phyloP scores from a whole-genome alignment of 495 filamentous ascomycete genomes.

The Platismatia glauca region DNA sequence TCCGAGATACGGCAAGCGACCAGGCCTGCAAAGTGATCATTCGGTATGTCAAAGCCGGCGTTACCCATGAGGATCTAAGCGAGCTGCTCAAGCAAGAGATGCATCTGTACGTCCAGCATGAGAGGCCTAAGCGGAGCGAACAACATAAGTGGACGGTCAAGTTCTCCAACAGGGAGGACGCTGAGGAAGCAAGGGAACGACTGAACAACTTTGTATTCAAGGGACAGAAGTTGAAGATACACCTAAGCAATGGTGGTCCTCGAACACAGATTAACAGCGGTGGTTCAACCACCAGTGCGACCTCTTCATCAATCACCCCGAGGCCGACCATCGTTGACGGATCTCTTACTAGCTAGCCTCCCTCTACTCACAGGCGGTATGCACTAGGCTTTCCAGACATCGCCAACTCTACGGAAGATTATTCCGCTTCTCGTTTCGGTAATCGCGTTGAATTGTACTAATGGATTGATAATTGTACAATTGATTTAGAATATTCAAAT shows the following conservation, averaged over 20 bases:
- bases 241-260: not conserved
- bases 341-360: not conserved
- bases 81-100: not conserved
- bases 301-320: not conserved
- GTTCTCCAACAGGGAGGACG: not conserved
- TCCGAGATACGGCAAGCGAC: not conserved
- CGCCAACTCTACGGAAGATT: not conserved
- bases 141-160: not conserved
- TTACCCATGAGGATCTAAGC: not conserved
- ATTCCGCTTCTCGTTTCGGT: not conserved
- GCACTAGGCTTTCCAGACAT: not conserved
- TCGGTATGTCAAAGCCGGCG: not conserved
- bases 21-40: not conserved
- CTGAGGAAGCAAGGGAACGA: not conserved
- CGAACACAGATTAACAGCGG: not conserved
- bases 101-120: constrained; percentile 1
- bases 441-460: not conserved
- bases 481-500: not conserved
- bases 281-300: not conserved
- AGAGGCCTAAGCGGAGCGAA: not conserved
- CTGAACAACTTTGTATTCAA: not conserved
- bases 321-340: not conserved
- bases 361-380: not conserved
- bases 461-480: not conserved
- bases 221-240: not conserved